These are phyloP conservation scores for Spathaspora sp. DNA, from an alignment of 805 yeast genomes.

Conservation along the genomic window DNA sequence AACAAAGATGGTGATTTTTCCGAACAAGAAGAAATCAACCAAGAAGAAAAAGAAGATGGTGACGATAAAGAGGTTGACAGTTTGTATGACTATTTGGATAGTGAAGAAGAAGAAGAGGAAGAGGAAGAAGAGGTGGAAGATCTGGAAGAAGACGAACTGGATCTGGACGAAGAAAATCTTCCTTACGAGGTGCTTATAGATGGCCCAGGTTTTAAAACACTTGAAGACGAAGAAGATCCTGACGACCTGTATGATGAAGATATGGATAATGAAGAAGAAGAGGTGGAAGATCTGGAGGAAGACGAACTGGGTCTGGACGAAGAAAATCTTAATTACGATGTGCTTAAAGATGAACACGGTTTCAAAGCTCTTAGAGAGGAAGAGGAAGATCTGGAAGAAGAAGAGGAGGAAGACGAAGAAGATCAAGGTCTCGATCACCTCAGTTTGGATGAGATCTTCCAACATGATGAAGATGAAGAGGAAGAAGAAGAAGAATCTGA, in stretches of 20 bases:
- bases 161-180: no score
- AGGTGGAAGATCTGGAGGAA: background rate
- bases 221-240: background rate
- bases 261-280: constrained; percentile 1
- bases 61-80: constrained; percentile 1
- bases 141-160: constrained; percentile 1
- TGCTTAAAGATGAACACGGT: constrained; percentile 1
- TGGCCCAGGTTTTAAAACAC: background rate
- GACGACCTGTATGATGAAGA: constrained; percentile 1
- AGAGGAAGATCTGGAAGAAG: background rate
- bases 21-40: constrained; percentile 1
- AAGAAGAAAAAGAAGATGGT: background rate
- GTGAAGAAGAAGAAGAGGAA: constrained; percentile 5
- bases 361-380: background rate
- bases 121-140: constrained; percentile 1
- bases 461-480: constrained; percentile 8
- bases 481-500: constrained; percentile 1
- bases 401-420: constrained; percentile 3
- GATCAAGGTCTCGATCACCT: no score
- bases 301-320: background rate
- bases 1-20: background rate
- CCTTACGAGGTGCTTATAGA: constrained; percentile 2
- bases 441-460: no score
- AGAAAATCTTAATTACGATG: background rate
- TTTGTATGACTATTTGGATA: no score